Base-by-base conservation (phyloP, 352 stramenopile species). In the Globisporangium cederbergense region DNA sequence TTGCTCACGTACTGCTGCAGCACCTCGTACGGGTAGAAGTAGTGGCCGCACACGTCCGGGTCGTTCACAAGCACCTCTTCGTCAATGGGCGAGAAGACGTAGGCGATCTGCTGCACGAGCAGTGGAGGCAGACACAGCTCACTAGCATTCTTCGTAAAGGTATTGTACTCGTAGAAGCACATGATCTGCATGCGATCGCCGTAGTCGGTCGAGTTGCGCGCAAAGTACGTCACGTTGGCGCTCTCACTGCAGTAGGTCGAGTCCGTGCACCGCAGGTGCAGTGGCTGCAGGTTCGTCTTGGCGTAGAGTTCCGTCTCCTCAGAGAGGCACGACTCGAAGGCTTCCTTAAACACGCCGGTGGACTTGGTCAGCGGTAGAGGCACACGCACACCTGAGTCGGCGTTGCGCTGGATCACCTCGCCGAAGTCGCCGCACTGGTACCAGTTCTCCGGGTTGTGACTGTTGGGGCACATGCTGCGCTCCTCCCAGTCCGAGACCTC, bases 11-110 rank as follows among this genome's bases (percentile, higher is more conserved):
- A 87, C 62, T 79, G 68, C 65, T 79, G 77, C 58, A 76, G 70
- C 57, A 88, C 73, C 52, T 88, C 82, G 67, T 89, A 91, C 60
- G 80, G 82, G 68, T 89, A 86, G 40, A 89, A 85, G 73, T 91
- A 91, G 65, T 83, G 87, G 50, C 82, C 82, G 53, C 79, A 91
- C 50, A 85, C 73, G 51, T 91, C 78, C 38, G 75, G 75, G 68
- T 89, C 79, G 64, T 91, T 88, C 64, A 73, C 60, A 34, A 74
- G 67, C 16, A 80, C 58, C 57, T 89, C 82, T 28, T 79, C 74
- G 2, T 76, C 71, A 32, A 88, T 69, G 0, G 82, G 82, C 28
- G 74, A 73, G 49, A 91, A 54, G 28, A 86, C 66, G 66, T 86
- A 83, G 64, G 78, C 78, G 56, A 91, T 79, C 58, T 82, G 65